phyloP scores from a whole-genome alignment of 805 yeast species.

The Lipomyces oligophaga region DNA sequence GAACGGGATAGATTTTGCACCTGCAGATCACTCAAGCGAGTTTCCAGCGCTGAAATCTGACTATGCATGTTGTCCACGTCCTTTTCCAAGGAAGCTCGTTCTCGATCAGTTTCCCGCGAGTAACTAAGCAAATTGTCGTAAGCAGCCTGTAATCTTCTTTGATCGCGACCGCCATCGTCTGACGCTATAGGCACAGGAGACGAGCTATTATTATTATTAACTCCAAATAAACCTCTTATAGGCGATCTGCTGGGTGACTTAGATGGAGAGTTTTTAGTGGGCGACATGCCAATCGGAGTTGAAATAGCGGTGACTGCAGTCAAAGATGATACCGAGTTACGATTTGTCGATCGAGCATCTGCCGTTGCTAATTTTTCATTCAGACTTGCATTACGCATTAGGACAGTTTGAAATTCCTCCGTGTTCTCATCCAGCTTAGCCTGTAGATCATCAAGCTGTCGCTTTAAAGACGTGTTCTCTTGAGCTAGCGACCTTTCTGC shows the following conservation, averaged over 20 bases:
- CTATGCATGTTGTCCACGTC: too few relatives aligned
- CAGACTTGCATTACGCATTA: conserved; percentile 16
- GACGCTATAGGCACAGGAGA: too few relatives aligned
- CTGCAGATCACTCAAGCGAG: too few relatives aligned
- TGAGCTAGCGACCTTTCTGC: neutral
- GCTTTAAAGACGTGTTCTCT: neutral
- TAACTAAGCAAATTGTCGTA: conserved; percentile 18
- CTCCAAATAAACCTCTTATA: too few relatives aligned
- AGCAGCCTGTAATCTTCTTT: conserved; percentile 8
- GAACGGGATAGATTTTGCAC: too few relatives aligned
- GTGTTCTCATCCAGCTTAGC: neutral
- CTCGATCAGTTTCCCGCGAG: conserved; percentile 15
- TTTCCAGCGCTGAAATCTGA: neutral
- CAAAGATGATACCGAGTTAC: neutral
- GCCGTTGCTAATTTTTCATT: conserved; percentile 11
- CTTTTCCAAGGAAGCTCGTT: conserved; percentile 9
- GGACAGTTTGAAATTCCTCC: conserved; percentile 13
- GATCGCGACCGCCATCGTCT: too few relatives aligned
- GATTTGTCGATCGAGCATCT: conserved; percentile 3
- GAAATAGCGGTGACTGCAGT: too few relatives aligned
- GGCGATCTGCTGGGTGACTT: too few relatives aligned
- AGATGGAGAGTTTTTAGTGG: too few relatives aligned
- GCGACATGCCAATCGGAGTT: too few relatives aligned
- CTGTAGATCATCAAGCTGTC: too few relatives aligned
- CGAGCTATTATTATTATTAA: too few relatives aligned